Base-by-base conservation (phyloP, 345 rosid genomes). In the Gynandropsis gynandra region DNA sequence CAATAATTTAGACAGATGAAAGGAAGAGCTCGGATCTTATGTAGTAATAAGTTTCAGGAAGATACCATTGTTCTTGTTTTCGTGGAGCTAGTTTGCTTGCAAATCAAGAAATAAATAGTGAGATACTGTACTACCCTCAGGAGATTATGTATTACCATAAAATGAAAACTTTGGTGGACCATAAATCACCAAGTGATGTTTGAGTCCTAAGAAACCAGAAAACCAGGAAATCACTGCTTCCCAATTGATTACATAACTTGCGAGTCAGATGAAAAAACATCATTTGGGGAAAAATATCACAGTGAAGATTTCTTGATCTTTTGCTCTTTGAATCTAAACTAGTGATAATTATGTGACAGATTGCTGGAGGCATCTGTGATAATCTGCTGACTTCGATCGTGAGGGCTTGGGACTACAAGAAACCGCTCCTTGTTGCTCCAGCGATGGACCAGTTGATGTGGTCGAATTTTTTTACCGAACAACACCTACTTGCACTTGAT, bases 401-500 rank as follows among this genome's bases (percentile, higher is more conserved):
- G 6, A 72, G 80, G 63, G 82, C 82, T 14, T 81, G 89, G 84
- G 82, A 76, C 58, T 52, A 17, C 50, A 74, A 78, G 58, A 78
- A 78, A 55, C 72, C 78, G 31, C 38, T 76, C 6, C 78, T 78
- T 40, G 71, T 81, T 9, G 82, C 84, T 6, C 88, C 84, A 14
- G 80, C 88, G 4, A 81, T 76, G 88, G 78, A 81, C 65, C 75
- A 78, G 15, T 68, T 73, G 68, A 81, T 74, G 84, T 81, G 88
- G 84, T 74, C 42, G 5, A 81, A 81, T 53, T 80, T 78, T 45
- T 78, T 81, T 61, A 76, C 84, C 0, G 84, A 78, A 42, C 56
- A 74, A 12, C 88, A 81, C 64, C 75, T 76, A 1, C 59, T 72
- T 74, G 34, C 63, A 7, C 60, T 76, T 27, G 84, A 76, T 41